A percentile compares a stretch with the other conserved stretches of the same genome.
Conservation (phyloP, 441 rosid species). For the Eutrema salsugineum region DNA sequence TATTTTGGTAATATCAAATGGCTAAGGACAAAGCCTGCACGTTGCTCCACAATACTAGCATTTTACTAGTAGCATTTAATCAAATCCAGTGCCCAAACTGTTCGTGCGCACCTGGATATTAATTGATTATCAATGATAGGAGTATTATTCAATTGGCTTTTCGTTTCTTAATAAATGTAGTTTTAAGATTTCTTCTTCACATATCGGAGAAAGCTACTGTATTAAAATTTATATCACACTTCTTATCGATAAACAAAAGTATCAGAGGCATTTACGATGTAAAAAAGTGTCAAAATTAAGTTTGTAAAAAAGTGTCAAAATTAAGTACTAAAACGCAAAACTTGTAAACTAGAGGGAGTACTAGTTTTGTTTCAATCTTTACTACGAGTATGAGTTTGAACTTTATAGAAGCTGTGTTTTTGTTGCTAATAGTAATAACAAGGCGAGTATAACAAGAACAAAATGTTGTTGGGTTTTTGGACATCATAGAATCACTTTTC, state of each 20-base stretch:
- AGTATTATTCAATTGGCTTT: background rate
- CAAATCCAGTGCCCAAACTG: conserved; percentile 9
- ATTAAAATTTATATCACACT: too few relatives aligned
- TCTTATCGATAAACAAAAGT: too few relatives aligned
- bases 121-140: background rate
- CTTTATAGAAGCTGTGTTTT: background rate
- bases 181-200: too few relatives aligned
- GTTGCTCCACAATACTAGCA: conserved; percentile 12
- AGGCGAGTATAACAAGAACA: background rate
- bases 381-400: too few relatives aligned
- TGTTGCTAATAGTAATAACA: background rate
- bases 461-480: background rate
- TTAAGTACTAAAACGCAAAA: too few relatives aligned
- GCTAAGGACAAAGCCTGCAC: conserved; percentile 3
- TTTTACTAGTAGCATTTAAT: background rate
- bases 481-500: background rate
- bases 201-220: too few relatives aligned
- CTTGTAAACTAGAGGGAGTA: background rate
- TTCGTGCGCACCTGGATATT: background rate
- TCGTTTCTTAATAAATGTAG: too few relatives aligned
- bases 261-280: too few relatives aligned
- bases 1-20: background rate
- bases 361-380: background rate
- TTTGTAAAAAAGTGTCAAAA: too few relatives aligned
- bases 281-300: too few relatives aligned